Evolutionary conservation across 1,284 basidiomycete species (phyloP).

Genomic region (Sporisorium graminicola): DNA sequence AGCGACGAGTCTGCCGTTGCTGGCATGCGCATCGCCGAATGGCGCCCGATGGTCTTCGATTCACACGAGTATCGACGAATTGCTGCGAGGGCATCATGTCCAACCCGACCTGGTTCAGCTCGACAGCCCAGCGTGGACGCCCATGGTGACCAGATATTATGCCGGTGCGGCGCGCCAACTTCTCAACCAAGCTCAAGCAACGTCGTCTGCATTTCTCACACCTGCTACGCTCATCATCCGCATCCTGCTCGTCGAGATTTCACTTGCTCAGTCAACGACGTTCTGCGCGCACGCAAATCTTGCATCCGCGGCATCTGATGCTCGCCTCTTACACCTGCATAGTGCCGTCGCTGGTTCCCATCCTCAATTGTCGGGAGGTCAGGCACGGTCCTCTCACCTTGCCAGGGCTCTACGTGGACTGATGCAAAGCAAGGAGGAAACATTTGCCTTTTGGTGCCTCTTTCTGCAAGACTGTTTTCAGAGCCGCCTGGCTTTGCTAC

Average conservation of each 20-base stretch:
- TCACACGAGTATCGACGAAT: slow-evolving; percentile 14
- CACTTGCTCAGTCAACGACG: slow-evolving; percentile 2
- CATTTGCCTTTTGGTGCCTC: slow-evolving; percentile 28
- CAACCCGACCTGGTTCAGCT: background rate
- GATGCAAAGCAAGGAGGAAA: slow-evolving; percentile 26
- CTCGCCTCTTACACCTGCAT: slow-evolving; percentile 28
- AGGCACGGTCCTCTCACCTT: slow-evolving; percentile 14
- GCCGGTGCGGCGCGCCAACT: slow-evolving; percentile 20
- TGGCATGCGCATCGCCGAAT: background rate
- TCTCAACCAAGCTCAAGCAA: slow-evolving; percentile 8
- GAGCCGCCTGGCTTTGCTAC: slow-evolving; percentile 16
- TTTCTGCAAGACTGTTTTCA: slow-evolving; percentile 40
- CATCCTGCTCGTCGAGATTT: slow-evolving; percentile 21
- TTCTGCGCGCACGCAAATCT: slow-evolving; percentile 14
- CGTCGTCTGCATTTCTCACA: slow-evolving; percentile 2
- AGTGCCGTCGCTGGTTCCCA: background rate
- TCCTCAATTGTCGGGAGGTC: slow-evolving; percentile 19
- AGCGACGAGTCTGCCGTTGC: slow-evolving; percentile 23
- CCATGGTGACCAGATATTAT: slow-evolving; percentile 12
- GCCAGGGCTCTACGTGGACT: slow-evolving; percentile 25
- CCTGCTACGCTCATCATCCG: slow-evolving; percentile 16
- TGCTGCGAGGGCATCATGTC: background rate
- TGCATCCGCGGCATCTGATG: slow-evolving; percentile 14
- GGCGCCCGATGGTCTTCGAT: slow-evolving; percentile 12
- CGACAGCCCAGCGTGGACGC: slow-evolving; percentile 9